Conservation (phyloP, 2,329 filamentous ascomycete genomes). For the Penicillium sp. region DNA sequence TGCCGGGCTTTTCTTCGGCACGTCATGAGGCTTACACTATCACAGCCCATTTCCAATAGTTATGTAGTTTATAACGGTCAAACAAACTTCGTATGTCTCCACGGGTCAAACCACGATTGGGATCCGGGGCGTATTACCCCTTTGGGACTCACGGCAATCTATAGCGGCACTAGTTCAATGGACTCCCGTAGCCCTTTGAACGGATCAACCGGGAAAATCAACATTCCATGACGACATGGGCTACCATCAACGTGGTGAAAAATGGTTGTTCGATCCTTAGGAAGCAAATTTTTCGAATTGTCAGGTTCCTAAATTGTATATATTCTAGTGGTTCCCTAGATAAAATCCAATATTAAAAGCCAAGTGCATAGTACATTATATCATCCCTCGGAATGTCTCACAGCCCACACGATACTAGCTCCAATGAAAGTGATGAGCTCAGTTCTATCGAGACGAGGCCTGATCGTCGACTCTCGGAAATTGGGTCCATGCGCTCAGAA, state of each 20-base stretch:
- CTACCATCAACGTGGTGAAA: background rate
- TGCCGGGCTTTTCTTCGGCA: background rate
- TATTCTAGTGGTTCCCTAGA: background rate
- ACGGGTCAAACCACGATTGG: background rate
- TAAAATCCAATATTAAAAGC: background rate
- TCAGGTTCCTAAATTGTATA: background rate
- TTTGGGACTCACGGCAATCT: background rate
- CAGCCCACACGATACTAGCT: background rate
- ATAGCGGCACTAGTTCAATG: background rate
- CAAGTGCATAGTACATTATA: background rate
- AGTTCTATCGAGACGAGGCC: background rate
- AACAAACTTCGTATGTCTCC: background rate
- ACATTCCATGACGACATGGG: constrained; percentile 13
- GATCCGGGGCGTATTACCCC: background rate
- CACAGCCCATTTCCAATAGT: too few relatives aligned
- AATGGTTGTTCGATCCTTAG: background rate
- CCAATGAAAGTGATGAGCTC: constrained; percentile 9
- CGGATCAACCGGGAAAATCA: constrained; percentile 12
- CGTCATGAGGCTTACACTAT: too few relatives aligned
- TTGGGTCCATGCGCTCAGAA: background rate
- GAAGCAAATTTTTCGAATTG: background rate
- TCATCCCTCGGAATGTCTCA: constrained; percentile 5
- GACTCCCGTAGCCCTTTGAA: background rate
- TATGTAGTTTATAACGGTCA: background rate
- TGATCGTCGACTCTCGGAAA: constrained; percentile 2